These are phyloP conservation scores for Penicillium goetzii DNA, from an alignment of 495 filamentous ascomycete species.

Conservation along the genomic window DNA sequence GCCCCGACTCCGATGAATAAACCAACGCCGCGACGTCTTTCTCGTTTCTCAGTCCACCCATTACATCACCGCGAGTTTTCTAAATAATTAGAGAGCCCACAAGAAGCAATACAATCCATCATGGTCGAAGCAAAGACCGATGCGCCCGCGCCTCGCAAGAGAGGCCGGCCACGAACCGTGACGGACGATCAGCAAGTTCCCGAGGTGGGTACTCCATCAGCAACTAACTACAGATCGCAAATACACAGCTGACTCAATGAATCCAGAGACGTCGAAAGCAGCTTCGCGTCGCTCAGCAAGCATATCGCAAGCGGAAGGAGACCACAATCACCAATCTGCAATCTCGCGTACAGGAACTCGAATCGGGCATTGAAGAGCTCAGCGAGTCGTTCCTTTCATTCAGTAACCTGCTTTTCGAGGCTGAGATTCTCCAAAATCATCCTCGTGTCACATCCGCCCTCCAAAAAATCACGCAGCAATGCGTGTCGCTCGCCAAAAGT, in stretches of 20 bases:
- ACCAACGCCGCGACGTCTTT: slow-evolving; percentile 1
- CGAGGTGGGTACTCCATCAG: slow-evolving; percentile 25
- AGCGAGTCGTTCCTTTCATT: slow-evolving; percentile 73
- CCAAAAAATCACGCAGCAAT: slow-evolving; percentile 50
- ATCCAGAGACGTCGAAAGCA: slow-evolving; percentile 69
- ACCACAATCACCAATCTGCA: slow-evolving; percentile 76
- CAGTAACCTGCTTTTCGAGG: slow-evolving; percentile 61
- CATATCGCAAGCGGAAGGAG: slow-evolving; percentile 84
- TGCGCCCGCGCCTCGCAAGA: slow-evolving; percentile 26
- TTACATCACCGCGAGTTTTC: slow-evolving; percentile 8
- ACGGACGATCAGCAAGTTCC: slow-evolving; percentile 31
- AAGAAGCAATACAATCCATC: neutral
- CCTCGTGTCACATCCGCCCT: slow-evolving; percentile 46
- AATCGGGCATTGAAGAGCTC: slow-evolving; percentile 72
- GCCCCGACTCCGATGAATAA: slow-evolving; percentile 22
- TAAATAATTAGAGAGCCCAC: neutral
- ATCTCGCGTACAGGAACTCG: slow-evolving; percentile 67
- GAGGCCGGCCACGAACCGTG: slow-evolving; percentile 32
- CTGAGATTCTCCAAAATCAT: slow-evolving; percentile 42
- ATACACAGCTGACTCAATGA: slow-evolving; percentile 3
- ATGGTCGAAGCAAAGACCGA: neutral
- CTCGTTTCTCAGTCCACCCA: neutral
- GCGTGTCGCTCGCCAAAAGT: slow-evolving; percentile 47
- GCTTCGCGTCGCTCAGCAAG: slow-evolving; percentile 83
- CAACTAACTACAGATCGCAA: neutral